Base-by-base conservation (phyloP, 139 green algal genomes). In the Chlorella sp. region DNA sequence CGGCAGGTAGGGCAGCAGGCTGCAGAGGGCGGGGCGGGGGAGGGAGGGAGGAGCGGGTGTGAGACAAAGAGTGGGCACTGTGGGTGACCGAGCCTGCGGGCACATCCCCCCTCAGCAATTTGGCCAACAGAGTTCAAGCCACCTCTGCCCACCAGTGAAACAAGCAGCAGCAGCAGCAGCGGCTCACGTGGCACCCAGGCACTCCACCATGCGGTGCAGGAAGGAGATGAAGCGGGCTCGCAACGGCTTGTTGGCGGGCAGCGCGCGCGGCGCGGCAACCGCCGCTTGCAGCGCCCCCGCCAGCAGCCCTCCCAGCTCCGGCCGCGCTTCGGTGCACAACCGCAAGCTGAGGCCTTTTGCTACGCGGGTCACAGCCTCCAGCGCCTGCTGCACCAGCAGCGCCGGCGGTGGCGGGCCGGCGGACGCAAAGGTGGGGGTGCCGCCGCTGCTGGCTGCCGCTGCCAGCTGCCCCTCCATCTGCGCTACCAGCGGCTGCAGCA, bases 181-280 rank as follows among this genome's bases (percentile, higher is more conserved):
- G 6, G 20, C 74, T 72, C 68, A 81, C 28, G 67, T 80, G 38
- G 47, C 36, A 32, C 87, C 89, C 57, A 98, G 87, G 67, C 85
- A 92, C 87, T 98, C 96, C 63, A 98, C 95, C 88, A 98, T 87
- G 38, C 96, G 91, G 90, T 98, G 95, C 32, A 98, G 69, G 51
- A 95, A 93, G 32, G 85, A 90, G 41, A 98, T 94, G 87, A 97
- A 94, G 70, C 95, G 91, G 12, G 83, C 84, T 12, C 93, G 88
- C 41, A 98, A 89, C 78, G 89, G 76, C 83, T 91, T 93, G 87
- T 91, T 84, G 68, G 47, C 47, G 17, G 94, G 93, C 18, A 93
- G 88, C 25, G 78, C 81, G 26, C 88, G 84, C 9, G 92, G 93
- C 25, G 93, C 82, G 1, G 65, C 51, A 34, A 86, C 51, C 18